These are phyloP conservation scores for Suhomyces coccinellae DNA, from an alignment of 1,139 yeast genomes.

Conservation along the genomic window DNA sequence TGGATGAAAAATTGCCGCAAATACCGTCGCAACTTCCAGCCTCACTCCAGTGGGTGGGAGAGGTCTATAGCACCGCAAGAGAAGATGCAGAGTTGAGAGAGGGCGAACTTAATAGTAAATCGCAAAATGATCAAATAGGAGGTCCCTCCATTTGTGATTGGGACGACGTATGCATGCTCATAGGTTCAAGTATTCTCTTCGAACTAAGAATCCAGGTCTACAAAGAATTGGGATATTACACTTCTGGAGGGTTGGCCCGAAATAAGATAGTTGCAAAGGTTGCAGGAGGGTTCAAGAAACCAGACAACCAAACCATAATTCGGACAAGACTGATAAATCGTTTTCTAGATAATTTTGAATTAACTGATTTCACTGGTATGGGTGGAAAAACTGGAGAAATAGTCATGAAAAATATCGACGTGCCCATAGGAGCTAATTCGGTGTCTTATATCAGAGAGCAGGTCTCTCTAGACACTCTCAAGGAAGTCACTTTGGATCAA, in stretches of 20 bases:
- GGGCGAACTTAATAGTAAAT: slow-evolving; percentile 12
- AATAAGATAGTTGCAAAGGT: slow-evolving; percentile 80
- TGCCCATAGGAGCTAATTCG: slow-evolving; percentile 43
- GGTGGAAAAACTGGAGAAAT: slow-evolving; percentile 86
- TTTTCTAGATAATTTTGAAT: slow-evolving; percentile 61
- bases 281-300: slow-evolving; percentile 86
- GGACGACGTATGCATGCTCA: slow-evolving; percentile 74
- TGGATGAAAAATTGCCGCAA: slow-evolving; percentile 39
- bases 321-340: slow-evolving; percentile 45
- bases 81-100: slow-evolving; percentile 21
- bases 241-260: slow-evolving; percentile 85
- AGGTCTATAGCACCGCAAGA: slow-evolving; percentile 19
- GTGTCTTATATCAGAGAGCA: slow-evolving; percentile 50
- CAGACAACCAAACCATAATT: slow-evolving; percentile 81
- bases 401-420: slow-evolving; percentile 45
- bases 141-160: slow-evolving; percentile 53
- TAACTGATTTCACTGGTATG: slow-evolving; percentile 81
- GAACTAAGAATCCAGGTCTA: slow-evolving; percentile 56
- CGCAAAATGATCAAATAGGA: slow-evolving; percentile 6
- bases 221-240: slow-evolving; percentile 68
- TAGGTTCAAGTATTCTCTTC: slow-evolving; percentile 62
- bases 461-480: slow-evolving; percentile 37
- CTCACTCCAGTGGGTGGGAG: slow-evolving; percentile 29
- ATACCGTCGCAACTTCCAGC: slow-evolving; percentile 49
- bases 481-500: slow-evolving; percentile 35